These are phyloP conservation scores for Penicillium freii DNA, from an alignment of 2,329 filamentous ascomycete species.

Conservation along the genomic window DNA sequence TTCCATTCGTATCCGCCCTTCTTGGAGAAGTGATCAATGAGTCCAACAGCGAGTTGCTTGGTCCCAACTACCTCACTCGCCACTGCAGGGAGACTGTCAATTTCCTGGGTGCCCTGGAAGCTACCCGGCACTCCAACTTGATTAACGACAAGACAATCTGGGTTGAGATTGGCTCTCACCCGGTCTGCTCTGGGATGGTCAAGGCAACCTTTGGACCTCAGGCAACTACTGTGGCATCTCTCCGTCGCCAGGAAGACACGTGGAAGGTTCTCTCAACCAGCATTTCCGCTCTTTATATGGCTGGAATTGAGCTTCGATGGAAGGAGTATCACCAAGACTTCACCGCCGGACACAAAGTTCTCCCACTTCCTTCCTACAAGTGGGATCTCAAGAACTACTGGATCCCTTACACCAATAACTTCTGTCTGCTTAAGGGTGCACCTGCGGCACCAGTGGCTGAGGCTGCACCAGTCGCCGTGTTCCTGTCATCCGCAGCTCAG, in stretches of 20 bases:
- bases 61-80: slow-evolving; percentile 41
- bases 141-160: slow-evolving; percentile 69
- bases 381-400: slow-evolving; percentile 45
- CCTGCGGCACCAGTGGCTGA: slow-evolving; percentile 22
- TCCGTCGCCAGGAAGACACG: slow-evolving; percentile 43
- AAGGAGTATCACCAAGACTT: slow-evolving; percentile 47
- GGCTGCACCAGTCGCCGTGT: slow-evolving; percentile 20
- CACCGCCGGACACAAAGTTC: slow-evolving; percentile 28
- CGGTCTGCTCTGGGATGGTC: slow-evolving; percentile 48
- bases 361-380: slow-evolving; percentile 39
- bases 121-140: slow-evolving; percentile 39
- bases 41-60: slow-evolving; percentile 32
- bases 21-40: slow-evolving; percentile 44
- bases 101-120: slow-evolving; percentile 45
- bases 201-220: slow-evolving; percentile 59
- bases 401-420: slow-evolving; percentile 37
- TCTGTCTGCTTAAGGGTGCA: slow-evolving; percentile 35
- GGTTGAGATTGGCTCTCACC: slow-evolving; percentile 61
- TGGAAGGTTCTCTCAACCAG: slow-evolving; percentile 44
- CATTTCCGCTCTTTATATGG: slow-evolving; percentile 37
- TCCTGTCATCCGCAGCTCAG: slow-evolving; percentile 33
- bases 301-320: slow-evolving; percentile 43
- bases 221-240: slow-evolving; percentile 50
- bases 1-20: slow-evolving; percentile 49
- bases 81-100: slow-evolving; percentile 49